Evolutionary conservation across 2,329 filamentous ascomycete species (phyloP), one percentile per base, ranked within the genome.

Genomic region (Chrysosporium queenslandicum): DNA sequence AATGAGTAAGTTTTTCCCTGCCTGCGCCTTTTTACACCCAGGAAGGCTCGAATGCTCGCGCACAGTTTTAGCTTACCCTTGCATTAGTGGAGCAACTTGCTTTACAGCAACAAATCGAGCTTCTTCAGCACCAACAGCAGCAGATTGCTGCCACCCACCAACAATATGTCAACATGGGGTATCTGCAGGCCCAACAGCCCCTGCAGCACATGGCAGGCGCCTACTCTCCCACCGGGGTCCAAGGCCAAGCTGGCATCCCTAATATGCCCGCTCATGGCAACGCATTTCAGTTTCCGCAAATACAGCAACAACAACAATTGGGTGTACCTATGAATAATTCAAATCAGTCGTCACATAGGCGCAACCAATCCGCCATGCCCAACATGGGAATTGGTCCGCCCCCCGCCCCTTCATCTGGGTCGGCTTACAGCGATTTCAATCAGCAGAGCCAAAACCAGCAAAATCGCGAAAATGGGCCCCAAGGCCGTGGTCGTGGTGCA

Each of bases 81-180:
- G 4, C 23, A n/a, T 25, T 63, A 91, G 88, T 94, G 85, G 89
- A 94, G 75, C 88, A 94, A 77, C 81, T 94, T 66, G 86, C 87
- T 68, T 87, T 95, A 68, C 88, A 94, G 74, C 88, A 94, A 74
- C 89, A 95, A 73, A 94, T 95, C 66, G 88, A 95, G 71, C 78
- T 90, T 64, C 77, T 95, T 65, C 91, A 97, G 75, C 89, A 95
- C 70, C 92, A 97, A 70, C 92, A 97, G 69, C 90, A 97, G 71
- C 90, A 96, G 69, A 94, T 97, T 66, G 87, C 94, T 72, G 88
- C 88, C 62, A 92, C 88, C 58, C 89, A 96, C 66, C 90, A 96
- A 73, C 91, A 97, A 73, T 96, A 95, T 76, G 85, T 95, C 64
- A 95, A 92, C 70, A 90, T 96, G 86, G 54, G 54, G 12, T 42